Conservation (phyloP, 1,139 yeast genomes). For the Saccharomyces hybrid region DNA sequence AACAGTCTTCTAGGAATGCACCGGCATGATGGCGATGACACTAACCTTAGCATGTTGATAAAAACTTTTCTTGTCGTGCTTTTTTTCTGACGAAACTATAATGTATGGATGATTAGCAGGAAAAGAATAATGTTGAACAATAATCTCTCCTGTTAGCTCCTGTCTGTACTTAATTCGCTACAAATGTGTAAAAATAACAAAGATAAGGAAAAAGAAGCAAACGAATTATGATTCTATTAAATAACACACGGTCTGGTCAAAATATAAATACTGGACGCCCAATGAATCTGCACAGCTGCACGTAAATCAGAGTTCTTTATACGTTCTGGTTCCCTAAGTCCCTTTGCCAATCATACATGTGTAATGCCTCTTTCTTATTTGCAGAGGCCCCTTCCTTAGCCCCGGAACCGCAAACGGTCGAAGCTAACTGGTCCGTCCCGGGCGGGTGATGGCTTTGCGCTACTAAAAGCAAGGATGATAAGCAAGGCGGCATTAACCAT, state of each 20-base stretch:
- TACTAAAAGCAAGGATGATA: background rate
- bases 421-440: background rate
- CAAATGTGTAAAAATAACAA: background rate
- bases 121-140: background rate
- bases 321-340: background rate
- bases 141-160: background rate
- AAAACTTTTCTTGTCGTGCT: background rate
- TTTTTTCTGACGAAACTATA: background rate
- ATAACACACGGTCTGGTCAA: background rate
- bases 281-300: background rate
- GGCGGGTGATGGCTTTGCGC: background rate
- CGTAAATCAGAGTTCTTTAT: background rate
- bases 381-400: background rate
- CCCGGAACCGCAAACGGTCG: background rate
- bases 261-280: background rate
- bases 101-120: background rate
- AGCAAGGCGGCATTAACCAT: background rate
- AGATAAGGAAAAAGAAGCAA: background rate
- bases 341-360: background rate
- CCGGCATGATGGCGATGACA: slow-evolving; percentile 1
- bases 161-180: background rate
- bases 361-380: background rate
- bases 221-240: background rate
- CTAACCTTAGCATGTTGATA: slow-evolving; percentile 7
- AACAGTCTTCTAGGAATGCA: slow-evolving; percentile 3